A percentile compares a stretch with the other conserved stretches of the same genome.
phyloP scores from a whole-genome alignment of 2,329 filamentous ascomycete species.

The Colletotrichum sp. region DNA sequence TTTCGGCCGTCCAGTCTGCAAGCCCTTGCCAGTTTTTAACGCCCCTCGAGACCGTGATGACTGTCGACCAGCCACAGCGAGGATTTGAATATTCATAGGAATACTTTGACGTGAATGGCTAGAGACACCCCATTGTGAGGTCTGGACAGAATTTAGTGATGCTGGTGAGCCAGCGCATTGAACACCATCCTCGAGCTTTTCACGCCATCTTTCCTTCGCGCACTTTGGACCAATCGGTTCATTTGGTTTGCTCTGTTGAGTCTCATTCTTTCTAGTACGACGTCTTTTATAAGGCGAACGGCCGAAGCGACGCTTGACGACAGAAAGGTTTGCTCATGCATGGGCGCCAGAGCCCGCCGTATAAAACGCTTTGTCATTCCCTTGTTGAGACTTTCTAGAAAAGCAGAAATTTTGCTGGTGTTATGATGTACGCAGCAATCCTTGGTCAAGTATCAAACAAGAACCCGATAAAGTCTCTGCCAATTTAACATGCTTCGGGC shows the following conservation, averaged over 20 bases:
- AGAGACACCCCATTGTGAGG: not conserved
- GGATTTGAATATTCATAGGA: not conserved
- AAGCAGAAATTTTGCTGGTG: not conserved
- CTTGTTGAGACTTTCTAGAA: not conserved
- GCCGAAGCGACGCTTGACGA: not conserved
- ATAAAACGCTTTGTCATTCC: not conserved
- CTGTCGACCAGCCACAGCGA: not conserved
- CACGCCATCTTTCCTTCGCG: not conserved
- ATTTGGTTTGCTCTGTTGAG: not conserved
- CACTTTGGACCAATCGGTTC: rapidly evolving
- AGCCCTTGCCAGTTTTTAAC: not conserved
- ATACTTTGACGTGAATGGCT: not conserved
- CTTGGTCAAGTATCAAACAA: no score
- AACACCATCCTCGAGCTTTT: not conserved
- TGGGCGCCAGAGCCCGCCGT: not conserved
- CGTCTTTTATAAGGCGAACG: not conserved
- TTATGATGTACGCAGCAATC: rapidly evolving
- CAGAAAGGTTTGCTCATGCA: not conserved
- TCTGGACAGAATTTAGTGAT: rapidly evolving
- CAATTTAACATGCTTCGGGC: not conserved
- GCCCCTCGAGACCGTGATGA: not conserved
- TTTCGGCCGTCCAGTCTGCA: not conserved
- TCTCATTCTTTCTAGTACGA: not conserved
- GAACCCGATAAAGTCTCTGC: no score
- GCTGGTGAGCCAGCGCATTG: not conserved